Evolutionary conservation across 2,329 filamentous ascomycete species (phyloP).

Genomic region (Microdochium trichocladiopsis): DNA sequence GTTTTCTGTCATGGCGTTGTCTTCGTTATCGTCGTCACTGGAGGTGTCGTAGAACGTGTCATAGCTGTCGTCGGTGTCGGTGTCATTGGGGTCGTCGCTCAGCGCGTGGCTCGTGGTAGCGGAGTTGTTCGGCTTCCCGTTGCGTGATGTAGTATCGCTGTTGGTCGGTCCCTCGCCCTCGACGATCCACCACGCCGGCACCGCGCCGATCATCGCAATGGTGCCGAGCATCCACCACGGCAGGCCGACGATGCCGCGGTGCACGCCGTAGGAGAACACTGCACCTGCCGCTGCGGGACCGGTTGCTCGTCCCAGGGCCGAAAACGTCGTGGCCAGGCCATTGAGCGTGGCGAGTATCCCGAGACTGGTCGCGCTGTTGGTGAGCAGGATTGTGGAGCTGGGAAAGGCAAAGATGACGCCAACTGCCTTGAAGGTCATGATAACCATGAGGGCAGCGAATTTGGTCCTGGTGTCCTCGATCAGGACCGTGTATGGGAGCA

Average conservation of each 20-base stretch:
- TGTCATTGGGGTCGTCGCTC: not conserved
- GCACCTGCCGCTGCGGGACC: conserved; percentile 71
- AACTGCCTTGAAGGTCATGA: conserved; percentile 70
- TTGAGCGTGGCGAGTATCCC: conserved; percentile 81
- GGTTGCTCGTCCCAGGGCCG: conserved; percentile 69
- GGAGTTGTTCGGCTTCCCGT: not conserved
- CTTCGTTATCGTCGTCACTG: not conserved
- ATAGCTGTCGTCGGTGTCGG: not conserved
- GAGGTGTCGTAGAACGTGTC: not conserved
- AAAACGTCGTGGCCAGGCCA: conserved; percentile 78
- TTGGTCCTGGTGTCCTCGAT: conserved; percentile 40
- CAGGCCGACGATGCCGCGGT: conserved; percentile 67
- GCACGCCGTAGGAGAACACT: conserved; percentile 69
- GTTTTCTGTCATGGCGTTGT: not conserved
- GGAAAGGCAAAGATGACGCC: conserved; percentile 82
- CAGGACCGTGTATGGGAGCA: conserved; percentile 76
- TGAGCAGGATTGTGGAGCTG: conserved; percentile 82
- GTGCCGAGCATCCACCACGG: conserved; percentile 74
- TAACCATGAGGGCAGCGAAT: conserved; percentile 52
- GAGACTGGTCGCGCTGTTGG: conserved; percentile 74
- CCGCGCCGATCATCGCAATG: conserved; percentile 55
- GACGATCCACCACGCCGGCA: conserved; percentile 68
- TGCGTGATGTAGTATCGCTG: not conserved
- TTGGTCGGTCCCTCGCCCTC: conserved; percentile 62
- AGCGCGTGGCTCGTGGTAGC: too few relatives aligned